Evolutionary conservation across 2,329 filamentous ascomycete species (phyloP).

Genomic region (Colletotrichum sp.): DNA sequence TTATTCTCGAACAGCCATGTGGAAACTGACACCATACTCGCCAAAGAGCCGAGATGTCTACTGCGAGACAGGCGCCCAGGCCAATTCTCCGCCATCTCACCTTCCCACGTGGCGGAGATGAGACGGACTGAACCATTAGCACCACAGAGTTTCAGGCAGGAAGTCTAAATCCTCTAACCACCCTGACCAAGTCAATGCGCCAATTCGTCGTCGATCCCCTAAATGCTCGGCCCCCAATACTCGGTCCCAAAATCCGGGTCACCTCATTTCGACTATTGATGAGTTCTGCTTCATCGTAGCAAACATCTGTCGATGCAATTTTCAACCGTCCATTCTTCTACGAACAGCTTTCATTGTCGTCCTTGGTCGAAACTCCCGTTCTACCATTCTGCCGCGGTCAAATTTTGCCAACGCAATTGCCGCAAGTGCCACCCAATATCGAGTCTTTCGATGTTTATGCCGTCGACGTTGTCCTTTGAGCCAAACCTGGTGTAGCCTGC

Average conservation of each 20-base stretch:
- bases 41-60: neutral
- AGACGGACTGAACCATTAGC: constrained; percentile 9
- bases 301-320: neutral
- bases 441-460: neutral
- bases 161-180: constrained; percentile 7
- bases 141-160: constrained; percentile 13
- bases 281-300: neutral
- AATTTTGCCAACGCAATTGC: neutral
- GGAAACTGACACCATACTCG: neutral
- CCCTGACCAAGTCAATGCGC: constrained; percentile 11
- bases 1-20: neutral
- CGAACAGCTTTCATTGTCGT: neutral
- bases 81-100: constrained; percentile 11
- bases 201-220: neutral
- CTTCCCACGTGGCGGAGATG: constrained; percentile 18
- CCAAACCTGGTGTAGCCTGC: neutral
- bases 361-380: neutral
- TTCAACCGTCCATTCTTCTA: neutral
- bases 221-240: neutral
- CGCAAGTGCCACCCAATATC: neutral
- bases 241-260: neutral
- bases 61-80: neutral
- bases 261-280: constrained; percentile 6
- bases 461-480: neutral
- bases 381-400: neutral